phyloP scores from a whole-genome alignment of 768 basidiomycete genomes.

The Pleurotus djamor region DNA sequence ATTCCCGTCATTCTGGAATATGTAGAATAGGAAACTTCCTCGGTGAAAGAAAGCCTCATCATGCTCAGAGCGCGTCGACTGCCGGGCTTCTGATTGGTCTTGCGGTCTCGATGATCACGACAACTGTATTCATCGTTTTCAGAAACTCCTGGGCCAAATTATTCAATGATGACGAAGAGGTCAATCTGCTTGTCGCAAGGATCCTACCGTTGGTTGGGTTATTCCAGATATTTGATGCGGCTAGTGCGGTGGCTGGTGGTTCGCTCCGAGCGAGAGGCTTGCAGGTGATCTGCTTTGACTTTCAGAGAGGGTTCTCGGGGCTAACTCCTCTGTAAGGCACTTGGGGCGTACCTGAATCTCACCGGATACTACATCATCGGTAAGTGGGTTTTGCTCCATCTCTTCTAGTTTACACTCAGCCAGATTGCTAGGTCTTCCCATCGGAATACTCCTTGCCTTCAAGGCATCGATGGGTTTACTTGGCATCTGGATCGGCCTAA shows the following conservation, averaged over 20 bases:
- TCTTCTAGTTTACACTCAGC: neutral
- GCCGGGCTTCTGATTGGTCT: slow-evolving; percentile 66
- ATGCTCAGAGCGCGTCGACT: slow-evolving; percentile 66
- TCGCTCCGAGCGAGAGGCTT: slow-evolving; percentile 65
- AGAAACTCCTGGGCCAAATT: slow-evolving; percentile 66
- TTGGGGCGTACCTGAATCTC: slow-evolving; percentile 57
- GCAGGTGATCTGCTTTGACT: slow-evolving; percentile 22
- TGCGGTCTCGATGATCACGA: slow-evolving; percentile 21
- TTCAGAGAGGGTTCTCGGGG: neutral
- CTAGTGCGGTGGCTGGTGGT: slow-evolving; percentile 47
- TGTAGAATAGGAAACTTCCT: slow-evolving; percentile 82
- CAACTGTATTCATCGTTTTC: slow-evolving; percentile 56
- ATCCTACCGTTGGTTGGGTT: slow-evolving; percentile 57
- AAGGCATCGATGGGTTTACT: slow-evolving; percentile 36
- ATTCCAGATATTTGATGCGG: slow-evolving; percentile 63
- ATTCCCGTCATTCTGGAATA: neutral
- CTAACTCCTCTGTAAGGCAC: slow-evolving; percentile 22
- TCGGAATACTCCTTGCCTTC: slow-evolving; percentile 60
- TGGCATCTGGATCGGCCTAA: slow-evolving; percentile 70
- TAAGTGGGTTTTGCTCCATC: neutral
- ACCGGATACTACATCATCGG: slow-evolving; percentile 49
- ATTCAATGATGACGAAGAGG: slow-evolving; percentile 62
- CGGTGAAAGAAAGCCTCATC: slow-evolving; percentile 71
- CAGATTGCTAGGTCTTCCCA: slow-evolving; percentile 46
- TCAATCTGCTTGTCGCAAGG: slow-evolving; percentile 38